These are phyloP conservation scores for Leishmania martiniquensis DNA, from an alignment of 208 protist genomes.

Conservation along the genomic window DNA sequence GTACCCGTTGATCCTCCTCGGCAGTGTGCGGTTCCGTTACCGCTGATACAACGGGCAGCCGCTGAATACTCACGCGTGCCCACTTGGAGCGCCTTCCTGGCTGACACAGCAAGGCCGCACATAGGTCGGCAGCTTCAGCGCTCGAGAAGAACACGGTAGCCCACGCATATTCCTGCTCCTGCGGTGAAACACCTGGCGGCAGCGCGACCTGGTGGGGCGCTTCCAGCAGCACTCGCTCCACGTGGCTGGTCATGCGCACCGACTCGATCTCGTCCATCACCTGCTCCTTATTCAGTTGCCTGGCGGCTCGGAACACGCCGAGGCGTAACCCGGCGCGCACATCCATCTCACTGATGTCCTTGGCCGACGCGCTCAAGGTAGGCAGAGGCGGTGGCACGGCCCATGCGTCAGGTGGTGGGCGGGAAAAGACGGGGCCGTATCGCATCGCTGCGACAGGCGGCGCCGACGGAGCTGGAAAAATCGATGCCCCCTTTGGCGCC, in stretches of 20 bases:
- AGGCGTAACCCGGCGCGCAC: conserved; percentile 32
- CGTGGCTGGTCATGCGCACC: conserved; percentile 37
- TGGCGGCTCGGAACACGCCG: conserved; percentile 21
- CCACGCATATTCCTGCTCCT: conserved; percentile 35
- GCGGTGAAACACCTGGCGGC: conserved; percentile 10
- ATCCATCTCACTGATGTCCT: conserved; percentile 34
- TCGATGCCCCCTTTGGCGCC: neutral
- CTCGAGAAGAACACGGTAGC: conserved; percentile 31
- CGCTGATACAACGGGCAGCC: conserved; percentile 19
- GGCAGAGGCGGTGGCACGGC: conserved; percentile 22
- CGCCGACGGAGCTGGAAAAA: conserved; percentile 1
- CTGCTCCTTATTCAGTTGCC: conserved; percentile 29
- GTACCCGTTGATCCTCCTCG: conserved; percentile 22
- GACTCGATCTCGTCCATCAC: conserved; percentile 43
- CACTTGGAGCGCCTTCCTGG: conserved; percentile 35
- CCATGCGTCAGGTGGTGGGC: neutral
- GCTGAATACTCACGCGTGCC: conserved; percentile 28
- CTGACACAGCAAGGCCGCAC: conserved; percentile 30
- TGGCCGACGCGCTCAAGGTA: conserved; percentile 28
- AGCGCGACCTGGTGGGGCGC: neutral
- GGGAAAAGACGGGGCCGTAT: conserved; percentile 19
- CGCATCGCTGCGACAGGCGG: conserved; percentile 1
- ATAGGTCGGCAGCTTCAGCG: conserved; percentile 35
- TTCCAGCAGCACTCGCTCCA: conserved; percentile 34
- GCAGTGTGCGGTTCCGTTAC: conserved; percentile 13